Evolutionary conservation across 179 eudicot genomes (phyloP), one percentile per base, ranked within the genome.

Genomic region (Patellifolia procumbens): DNA sequence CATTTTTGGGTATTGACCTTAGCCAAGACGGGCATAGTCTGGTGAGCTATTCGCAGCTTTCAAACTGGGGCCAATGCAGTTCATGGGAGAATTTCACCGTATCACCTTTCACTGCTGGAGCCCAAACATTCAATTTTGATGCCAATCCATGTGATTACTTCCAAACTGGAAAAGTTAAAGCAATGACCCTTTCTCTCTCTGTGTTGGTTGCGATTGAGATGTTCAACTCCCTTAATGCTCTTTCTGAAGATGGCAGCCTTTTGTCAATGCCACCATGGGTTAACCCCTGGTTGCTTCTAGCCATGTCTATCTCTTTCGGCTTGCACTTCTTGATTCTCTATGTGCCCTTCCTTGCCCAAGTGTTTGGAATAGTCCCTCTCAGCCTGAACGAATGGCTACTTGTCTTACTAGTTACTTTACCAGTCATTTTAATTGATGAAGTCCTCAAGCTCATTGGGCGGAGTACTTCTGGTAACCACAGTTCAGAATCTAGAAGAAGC

Each of bases 181-280:
- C 97, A 49, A 94, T 85, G 92, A 94, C 98, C 45, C 96, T 94
- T 24, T 94, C 98, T 76, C 91, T 94, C 29, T 94, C 98, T n/a
- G 97, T 92, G 26, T 81, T 94, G 86, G 98, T 94, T 13, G 94
- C 97, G 55, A 94, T 94, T 26, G 98, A 94, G 90, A 94, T 94
- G 98, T 92, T 94, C 76, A 94, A 94, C 59, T 94, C 98, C 37
- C 93, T 94, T 4, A 94, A 94, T 72, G 98, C 97, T 26, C 91
- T 94, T 62, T 94, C 98, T 0, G 98, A 94, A 74, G 98, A 94
- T 45, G 92, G 89, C 13, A 94, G 97, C 70, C 93, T 94, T n/a
- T 70, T 94, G 74, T 53, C 96, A 19, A 91, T 94, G 98, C 98
- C 98, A 26, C 98, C 98, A 19, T 94, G 98, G 98, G 96, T 89